A percentile compares a stretch with the other conserved stretches of the same genome.
These are phyloP conservation scores for Phascolomyces articulosus DNA, from an alignment of 371 early-diverging fungal species.

Conservation along the genomic window DNA sequence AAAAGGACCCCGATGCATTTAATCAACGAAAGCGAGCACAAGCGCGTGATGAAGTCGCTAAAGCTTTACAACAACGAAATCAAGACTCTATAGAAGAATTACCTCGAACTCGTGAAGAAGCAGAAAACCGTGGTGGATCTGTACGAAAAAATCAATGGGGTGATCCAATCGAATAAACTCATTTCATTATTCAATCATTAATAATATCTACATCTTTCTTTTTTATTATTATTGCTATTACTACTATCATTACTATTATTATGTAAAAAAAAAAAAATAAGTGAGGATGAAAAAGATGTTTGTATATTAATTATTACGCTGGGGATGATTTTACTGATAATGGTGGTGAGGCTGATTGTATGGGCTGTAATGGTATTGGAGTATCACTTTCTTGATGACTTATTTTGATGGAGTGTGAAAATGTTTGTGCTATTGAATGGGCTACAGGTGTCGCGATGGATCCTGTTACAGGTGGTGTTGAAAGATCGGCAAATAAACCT, in stretches of 20 bases:
- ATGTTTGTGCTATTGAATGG: too few relatives aligned
- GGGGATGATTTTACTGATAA: too few relatives aligned
- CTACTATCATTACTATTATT: too few relatives aligned
- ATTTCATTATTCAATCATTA: too few relatives aligned
- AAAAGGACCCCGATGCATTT: constrained; percentile 21
- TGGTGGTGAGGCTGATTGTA: too few relatives aligned
- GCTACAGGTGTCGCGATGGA: neutral
- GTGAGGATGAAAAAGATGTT: too few relatives aligned
- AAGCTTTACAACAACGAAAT: constrained; percentile 28
- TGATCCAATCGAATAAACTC: constrained; percentile 25
- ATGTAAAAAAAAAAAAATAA: too few relatives aligned
- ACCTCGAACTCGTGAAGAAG: constrained; percentile 50
- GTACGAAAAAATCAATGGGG: constrained; percentile 46
- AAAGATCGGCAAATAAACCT: neutral
- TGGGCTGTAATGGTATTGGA: too few relatives aligned
- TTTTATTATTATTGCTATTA: too few relatives aligned
- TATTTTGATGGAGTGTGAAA: too few relatives aligned
- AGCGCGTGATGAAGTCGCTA: constrained; percentile 24
- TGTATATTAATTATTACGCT: too few relatives aligned
- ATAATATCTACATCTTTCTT: too few relatives aligned
- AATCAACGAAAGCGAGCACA: constrained; percentile 17
- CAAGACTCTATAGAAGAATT: constrained; percentile 28
- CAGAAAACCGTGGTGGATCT: constrained; percentile 20
- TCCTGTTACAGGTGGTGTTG: neutral
- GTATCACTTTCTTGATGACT: neutral